Base-by-base conservation (phyloP, 495 filamentous ascomycete genomes). In the Aspergillus sclerotiicarbonarius region DNA sequence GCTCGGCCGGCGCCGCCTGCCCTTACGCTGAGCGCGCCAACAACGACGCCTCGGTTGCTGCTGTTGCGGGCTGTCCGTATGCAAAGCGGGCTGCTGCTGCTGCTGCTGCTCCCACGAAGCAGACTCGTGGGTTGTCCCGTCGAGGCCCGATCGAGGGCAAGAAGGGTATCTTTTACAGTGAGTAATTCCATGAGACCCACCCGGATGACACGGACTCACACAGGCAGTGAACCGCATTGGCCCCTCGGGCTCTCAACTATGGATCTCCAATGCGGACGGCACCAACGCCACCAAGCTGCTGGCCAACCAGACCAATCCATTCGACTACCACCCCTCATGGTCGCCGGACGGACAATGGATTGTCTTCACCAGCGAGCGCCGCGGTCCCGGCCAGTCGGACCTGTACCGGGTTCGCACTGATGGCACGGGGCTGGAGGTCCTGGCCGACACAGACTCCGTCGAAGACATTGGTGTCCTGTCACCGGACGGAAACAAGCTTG, bases 271-370 rank as follows among this genome's bases (percentile, higher is more conserved):
- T 31, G 57, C 63, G 4, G 67, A 72, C 45, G 69, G 67, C 33
- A 65, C 31, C 50, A 64, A 68, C 51, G 63, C 58, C 16, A 56
- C 50, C 7, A 25, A 56, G 51, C 53, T 72, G 13, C 39, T 72
- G 55, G 61, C 61, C n/a, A 61, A 62, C 25, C 57, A 62, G 18
- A 61, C 57, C 29, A 29, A 56, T 33, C 43, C 39, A 9, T 70
- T 71, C 37, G 69, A 74, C 43, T 73, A 70, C 52, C 71, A 71
- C 39, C 51, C 66, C 29, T 62, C 52, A 2, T 72, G 56, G 54
- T 71, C 69, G 3, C 49, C 54, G 0, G 64, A 71, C 35, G 60
- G 58, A 15, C 25, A 64, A 31, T 57, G 59, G 59, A 58, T 64
- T 44, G 51, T 58, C 31, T 64, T 64, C 47, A 64, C 62, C 3